Conservation (phyloP, 2,329 filamentous ascomycete genomes). For the Scedosporium minutisporum region DNA sequence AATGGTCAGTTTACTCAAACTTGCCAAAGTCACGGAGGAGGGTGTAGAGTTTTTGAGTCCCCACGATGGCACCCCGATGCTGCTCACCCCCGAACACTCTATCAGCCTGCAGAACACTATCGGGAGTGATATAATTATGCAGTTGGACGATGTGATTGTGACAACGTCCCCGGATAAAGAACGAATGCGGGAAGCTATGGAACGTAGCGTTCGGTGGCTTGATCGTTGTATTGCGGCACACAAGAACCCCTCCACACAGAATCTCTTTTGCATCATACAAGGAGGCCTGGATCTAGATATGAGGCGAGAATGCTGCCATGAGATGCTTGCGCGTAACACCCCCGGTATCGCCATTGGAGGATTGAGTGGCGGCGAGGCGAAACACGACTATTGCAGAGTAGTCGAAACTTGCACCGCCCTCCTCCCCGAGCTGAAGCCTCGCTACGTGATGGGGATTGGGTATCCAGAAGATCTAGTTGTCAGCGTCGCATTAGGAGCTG, state of each 20-base stretch:
- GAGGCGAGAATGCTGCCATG: conserved; percentile 68
- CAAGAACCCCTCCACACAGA: conserved; percentile 71
- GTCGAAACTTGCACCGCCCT: conserved; percentile 77
- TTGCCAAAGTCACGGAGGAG: conserved; percentile 90
- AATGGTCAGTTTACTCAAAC: conserved; percentile 92
- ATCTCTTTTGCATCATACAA: conserved; percentile 97
- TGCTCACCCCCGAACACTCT: conserved; percentile 94
- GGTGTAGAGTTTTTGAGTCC: conserved; percentile 94
- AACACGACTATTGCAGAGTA: conserved; percentile 83
- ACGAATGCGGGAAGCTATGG: conserved; percentile 90
- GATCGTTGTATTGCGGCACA: conserved; percentile 91
- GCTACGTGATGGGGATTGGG: conserved; percentile 98
- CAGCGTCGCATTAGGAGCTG: conserved; percentile 83
- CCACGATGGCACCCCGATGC: conserved; percentile 90
- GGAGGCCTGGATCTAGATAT: conserved; percentile 85
- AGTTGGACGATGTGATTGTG: conserved; percentile 94
- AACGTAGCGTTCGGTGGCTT: conserved; percentile 87
- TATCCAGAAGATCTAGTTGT: conserved; percentile 95
- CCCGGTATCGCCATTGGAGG: conserved; percentile 96
- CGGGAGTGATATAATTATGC: conserved; percentile 98
- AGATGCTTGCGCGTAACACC: conserved; percentile 85
- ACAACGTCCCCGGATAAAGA: conserved; percentile 84
- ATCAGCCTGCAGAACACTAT: conserved; percentile 95
- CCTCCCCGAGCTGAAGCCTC: conserved; percentile 83
- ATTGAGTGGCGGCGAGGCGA: conserved; percentile 88